Evolutionary conservation across 352 stramenopile genomes (phyloP).

Genomic region (Globisporangium spinosum): DNA sequence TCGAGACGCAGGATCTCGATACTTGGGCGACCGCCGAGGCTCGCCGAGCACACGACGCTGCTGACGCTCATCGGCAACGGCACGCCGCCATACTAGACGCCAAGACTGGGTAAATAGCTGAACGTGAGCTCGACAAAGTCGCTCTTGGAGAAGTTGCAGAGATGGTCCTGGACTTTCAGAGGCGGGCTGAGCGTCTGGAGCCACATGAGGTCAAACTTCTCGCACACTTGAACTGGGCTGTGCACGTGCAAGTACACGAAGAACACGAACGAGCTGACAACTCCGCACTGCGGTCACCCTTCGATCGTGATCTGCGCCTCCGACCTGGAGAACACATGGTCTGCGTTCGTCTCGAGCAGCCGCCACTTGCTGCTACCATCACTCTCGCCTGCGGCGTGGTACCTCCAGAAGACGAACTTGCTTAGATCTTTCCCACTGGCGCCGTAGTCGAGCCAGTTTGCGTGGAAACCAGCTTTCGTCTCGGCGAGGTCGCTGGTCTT

Average conservation of each 20-base stretch:
- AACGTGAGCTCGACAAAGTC: conserved; percentile 56
- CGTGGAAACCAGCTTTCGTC: conserved; percentile 9
- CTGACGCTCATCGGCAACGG: neutral
- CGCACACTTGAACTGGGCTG: conserved; percentile 27
- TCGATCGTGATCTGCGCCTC: conserved; percentile 23
- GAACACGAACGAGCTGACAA: conserved; percentile 27
- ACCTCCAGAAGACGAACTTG: conserved; percentile 22
- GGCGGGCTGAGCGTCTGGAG: conserved; percentile 27
- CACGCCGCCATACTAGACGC: conserved; percentile 6
- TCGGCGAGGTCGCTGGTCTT: conserved; percentile 11
- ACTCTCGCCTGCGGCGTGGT: conserved; percentile 15
- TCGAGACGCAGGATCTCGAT: conserved; percentile 11
- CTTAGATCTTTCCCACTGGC: conserved; percentile 10
- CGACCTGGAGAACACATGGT: conserved; percentile 14
- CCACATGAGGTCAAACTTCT: conserved; percentile 39
- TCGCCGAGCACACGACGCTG: conserved; percentile 12
- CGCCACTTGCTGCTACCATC: conserved; percentile 12
- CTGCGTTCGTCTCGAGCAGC: conserved; percentile 1
- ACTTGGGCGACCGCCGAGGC: neutral
- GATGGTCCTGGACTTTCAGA: neutral
- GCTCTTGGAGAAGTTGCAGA: conserved; percentile 33
- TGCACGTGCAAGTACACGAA: conserved; percentile 35
- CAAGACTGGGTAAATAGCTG: conserved; percentile 29
- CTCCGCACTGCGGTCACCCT: conserved; percentile 39
- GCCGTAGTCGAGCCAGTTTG: conserved; percentile 1